Conservation (phyloP, 768 basidiomycete genomes). For the Xerocomus potaroensis region DNA sequence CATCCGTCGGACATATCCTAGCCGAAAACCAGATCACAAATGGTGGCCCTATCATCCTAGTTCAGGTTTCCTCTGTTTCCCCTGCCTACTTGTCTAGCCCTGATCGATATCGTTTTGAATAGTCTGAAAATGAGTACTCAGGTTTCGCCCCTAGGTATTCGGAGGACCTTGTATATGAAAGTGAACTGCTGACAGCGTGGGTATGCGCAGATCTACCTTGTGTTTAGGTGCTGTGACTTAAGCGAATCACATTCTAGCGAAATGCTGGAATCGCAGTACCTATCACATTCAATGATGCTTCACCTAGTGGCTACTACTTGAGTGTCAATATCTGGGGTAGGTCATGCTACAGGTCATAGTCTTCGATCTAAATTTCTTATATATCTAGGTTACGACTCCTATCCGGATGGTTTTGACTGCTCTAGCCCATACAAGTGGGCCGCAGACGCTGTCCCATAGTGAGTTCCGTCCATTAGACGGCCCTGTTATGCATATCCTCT, state of each 20-base stretch:
- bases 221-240: slow-evolving; percentile 1
- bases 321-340: slow-evolving; percentile 47
- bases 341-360: background rate
- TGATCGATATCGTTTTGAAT: background rate
- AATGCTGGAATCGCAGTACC: slow-evolving; percentile 44
- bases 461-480: background rate
- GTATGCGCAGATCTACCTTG: slow-evolving; percentile 5
- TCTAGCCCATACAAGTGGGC: slow-evolving; percentile 44
- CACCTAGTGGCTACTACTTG: slow-evolving; percentile 42
- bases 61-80: slow-evolving; percentile 20
- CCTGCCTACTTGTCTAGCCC: slow-evolving; percentile 29
- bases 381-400: slow-evolving; percentile 24
- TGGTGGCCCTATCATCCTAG: slow-evolving; percentile 52
- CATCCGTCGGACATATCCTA: slow-evolving; percentile 44
- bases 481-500: background rate
- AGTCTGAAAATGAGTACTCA: slow-evolving; percentile 56
- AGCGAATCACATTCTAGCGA: slow-evolving; percentile 27
- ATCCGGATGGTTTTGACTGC: slow-evolving; percentile 55
- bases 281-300: slow-evolving; percentile 45
- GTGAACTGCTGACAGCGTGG: slow-evolving; percentile 31
- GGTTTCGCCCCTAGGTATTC: slow-evolving; percentile 32
- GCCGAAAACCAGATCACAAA: slow-evolving; percentile 54
- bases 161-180: slow-evolving; percentile 43
- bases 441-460: slow-evolving; percentile 40
- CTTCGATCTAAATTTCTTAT: background rate